Percentiles rank a stretch among this genome's conserved stretches.
These are phyloP conservation scores for Corynascus novoguineensis DNA, from an alignment of 495 filamentous ascomycete species.

Conservation along the genomic window DNA sequence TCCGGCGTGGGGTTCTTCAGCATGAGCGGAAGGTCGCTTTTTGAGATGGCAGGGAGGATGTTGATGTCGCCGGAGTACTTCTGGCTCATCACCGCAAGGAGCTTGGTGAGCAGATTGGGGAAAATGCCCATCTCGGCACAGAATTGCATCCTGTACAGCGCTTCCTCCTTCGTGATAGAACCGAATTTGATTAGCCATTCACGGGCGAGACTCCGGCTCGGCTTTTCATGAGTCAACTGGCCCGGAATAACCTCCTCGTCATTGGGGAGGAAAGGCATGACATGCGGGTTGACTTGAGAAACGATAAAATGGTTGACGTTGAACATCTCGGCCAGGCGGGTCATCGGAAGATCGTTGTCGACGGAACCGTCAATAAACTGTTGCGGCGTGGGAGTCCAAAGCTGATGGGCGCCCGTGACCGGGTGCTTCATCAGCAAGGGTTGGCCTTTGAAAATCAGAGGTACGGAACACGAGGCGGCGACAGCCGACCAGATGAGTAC, in stretches of 20 bases:
- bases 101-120: slow-evolving; percentile 72
- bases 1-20: slow-evolving; percentile 81
- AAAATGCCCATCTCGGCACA: slow-evolving; percentile 79
- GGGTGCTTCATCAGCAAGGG: slow-evolving; percentile 81
- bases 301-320: slow-evolving; percentile 98
- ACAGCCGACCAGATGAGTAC: slow-evolving; percentile 97
- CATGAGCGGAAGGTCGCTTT: slow-evolving; percentile 67
- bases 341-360: slow-evolving; percentile 92
- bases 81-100: slow-evolving; percentile 74
- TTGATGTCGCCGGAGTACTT: slow-evolving; percentile 95
- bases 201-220: slow-evolving; percentile 37
- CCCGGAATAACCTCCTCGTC: slow-evolving; percentile 55
- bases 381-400: slow-evolving; percentile 79
- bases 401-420: slow-evolving; percentile 65
- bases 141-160: slow-evolving; percentile 73
- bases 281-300: slow-evolving; percentile 91
- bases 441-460: slow-evolving; percentile 73
- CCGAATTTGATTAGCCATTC: slow-evolving; percentile 67
- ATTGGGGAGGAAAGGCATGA: slow-evolving; percentile 77
- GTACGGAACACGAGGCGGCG: slow-evolving; percentile 89
- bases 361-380: slow-evolving; percentile 92
- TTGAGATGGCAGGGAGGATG: slow-evolving; percentile 75
- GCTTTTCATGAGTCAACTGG: slow-evolving; percentile 29
- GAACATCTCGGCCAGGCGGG: slow-evolving; percentile 86
- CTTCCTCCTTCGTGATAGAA: slow-evolving; percentile 69